Evolutionary conservation across 2,329 filamentous ascomycete genomes (phyloP), one percentile per base, ranked within the genome.

Genomic region (Diaporthe sp.): DNA sequence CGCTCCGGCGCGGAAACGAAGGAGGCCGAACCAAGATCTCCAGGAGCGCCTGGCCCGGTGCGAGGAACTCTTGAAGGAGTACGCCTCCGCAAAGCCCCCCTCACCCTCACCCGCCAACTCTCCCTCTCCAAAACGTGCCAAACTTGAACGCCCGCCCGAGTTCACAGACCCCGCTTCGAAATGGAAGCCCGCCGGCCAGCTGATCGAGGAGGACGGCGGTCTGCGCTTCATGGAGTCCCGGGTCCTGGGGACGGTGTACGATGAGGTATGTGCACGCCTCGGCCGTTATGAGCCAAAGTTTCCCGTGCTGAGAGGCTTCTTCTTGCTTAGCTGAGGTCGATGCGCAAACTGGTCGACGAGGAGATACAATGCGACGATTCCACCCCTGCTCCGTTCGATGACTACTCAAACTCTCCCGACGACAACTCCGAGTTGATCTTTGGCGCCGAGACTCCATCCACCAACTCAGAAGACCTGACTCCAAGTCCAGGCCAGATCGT

Each of bases 401-500:
- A 75, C 3, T 35, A 35, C 25, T 53, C 74, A 27, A 68, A 71
- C n/a, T 71, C 86, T 1, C 89, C 89, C 1, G 89, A 91, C 74
- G 86, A 87, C 72, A 86, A 89, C 63, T 84, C 86, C 27, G 88
- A 88, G 50, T 79, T 91, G 8, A 76, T 92, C 15, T 82, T 91
- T 66, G 83, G 84, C 70, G 69, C 59, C 17, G 79, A 84, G 39
- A 81, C 83, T 1, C 78, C 77, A 4, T 80, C 82, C 8, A 79
- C 81, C 32, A 85, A 81, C 58, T 78, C 85, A 19, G 85, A 88
- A 70, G 85, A 88, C 19, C 83, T 93, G 79, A 92, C 93, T 77
- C 94, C 94, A 0, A 85, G 90, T 6, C 88, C 91, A 0, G 87
- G 90, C 17, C 90, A 94, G 44, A 89, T 94, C 35, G 92, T 94